Percentiles rank a stretch among this genome's conserved stretches.
Evolutionary conservation across 2,329 filamentous ascomycete species (phyloP).

Genomic region (Lachnellula cervina): DNA sequence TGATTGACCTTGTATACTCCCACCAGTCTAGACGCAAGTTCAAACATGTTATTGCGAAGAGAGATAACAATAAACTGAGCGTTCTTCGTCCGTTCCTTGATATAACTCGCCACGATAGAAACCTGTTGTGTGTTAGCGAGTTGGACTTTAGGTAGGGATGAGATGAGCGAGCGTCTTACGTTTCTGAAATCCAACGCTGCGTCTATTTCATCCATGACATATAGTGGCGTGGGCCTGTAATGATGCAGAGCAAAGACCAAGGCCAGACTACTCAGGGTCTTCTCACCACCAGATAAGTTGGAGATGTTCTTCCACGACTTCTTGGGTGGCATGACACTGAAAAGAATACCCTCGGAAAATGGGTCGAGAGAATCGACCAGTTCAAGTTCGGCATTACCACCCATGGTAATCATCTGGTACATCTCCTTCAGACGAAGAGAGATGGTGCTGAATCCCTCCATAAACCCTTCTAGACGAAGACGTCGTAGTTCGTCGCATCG

Average conservation of each 20-base stretch:
- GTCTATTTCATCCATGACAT: constrained; percentile 99
- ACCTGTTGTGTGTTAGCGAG: constrained; percentile 49
- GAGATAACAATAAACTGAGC: constrained; percentile 99
- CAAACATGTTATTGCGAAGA: constrained; percentile 98
- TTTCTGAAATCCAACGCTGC: constrained; percentile 97
- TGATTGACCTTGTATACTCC: constrained; percentile 99
- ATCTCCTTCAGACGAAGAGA: constrained; percentile 96
- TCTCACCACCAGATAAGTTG: constrained; percentile 93
- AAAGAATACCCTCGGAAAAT: constrained; percentile 93
- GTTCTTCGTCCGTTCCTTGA: constrained; percentile 98
- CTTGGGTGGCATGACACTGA: constrained; percentile 98
- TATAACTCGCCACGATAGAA: constrained; percentile 96
- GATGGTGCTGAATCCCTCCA: constrained; percentile 94
- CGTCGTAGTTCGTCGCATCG: constrained; percentile 88
- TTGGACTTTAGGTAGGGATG: not conserved
- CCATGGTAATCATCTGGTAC: constrained; percentile 99
- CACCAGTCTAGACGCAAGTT: constrained; percentile 88
- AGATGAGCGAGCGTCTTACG: constrained; percentile 53
- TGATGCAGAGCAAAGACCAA: constrained; percentile 98
- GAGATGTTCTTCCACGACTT: constrained; percentile 99
- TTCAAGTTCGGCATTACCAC: constrained; percentile 94
- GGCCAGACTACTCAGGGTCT: constrained; percentile 88
- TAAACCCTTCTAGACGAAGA: constrained; percentile 90
- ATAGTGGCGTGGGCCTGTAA: constrained; percentile 94
- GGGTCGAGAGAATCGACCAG: constrained; percentile 94